Percentiles rank a stretch among this genome's conserved stretches.
phyloP scores from a whole-genome alignment of 2,329 filamentous ascomycete species.

The Xylariaceae sp. region DNA sequence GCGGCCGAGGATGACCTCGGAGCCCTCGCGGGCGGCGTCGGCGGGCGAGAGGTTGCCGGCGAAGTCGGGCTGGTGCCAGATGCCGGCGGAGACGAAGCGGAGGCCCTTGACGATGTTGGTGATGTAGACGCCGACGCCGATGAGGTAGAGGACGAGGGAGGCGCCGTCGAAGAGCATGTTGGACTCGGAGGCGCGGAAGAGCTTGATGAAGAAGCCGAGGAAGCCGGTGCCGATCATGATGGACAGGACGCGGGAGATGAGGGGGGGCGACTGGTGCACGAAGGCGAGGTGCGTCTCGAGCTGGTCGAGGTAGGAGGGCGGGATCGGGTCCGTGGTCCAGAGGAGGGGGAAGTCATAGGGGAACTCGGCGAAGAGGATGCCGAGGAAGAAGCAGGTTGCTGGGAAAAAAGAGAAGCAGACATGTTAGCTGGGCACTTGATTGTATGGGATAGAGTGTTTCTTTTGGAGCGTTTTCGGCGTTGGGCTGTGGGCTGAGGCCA shows the following conservation, averaged over 20 bases:
- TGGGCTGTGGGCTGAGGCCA: no score
- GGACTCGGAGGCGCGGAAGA: slow-evolving; percentile 88
- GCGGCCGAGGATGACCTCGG: slow-evolving; percentile 67
- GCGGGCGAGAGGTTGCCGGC: slow-evolving; percentile 9
- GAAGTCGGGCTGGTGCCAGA: slow-evolving; percentile 44
- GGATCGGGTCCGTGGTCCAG: slow-evolving; percentile 65
- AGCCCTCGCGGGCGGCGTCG: slow-evolving; percentile 28
- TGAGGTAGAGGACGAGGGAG: slow-evolving; percentile 75
- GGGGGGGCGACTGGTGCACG: slow-evolving; percentile 83
- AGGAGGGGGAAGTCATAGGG: slow-evolving; percentile 93
- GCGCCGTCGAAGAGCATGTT: slow-evolving; percentile 94
- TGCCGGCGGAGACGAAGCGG: slow-evolving; percentile 70
- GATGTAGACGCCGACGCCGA: slow-evolving; percentile 88
- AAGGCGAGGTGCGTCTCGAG: slow-evolving; percentile 88
- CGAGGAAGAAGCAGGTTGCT: slow-evolving; percentile 96
- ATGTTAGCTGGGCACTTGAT: background rate
- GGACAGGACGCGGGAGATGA: slow-evolving; percentile 90
- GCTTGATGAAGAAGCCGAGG: slow-evolving; percentile 85
- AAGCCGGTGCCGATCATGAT: slow-evolving; percentile 87
- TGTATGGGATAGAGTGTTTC: no score
- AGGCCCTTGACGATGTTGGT: slow-evolving; percentile 96
- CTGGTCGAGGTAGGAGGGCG: slow-evolving; percentile 70
- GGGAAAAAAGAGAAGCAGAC: slow-evolving; percentile 4
- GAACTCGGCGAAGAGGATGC: slow-evolving; percentile 93
- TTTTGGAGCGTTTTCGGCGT: no score